phyloP scores from a whole-genome alignment of 164 flowering plant species.

The Tetracentron sinense region DNA sequence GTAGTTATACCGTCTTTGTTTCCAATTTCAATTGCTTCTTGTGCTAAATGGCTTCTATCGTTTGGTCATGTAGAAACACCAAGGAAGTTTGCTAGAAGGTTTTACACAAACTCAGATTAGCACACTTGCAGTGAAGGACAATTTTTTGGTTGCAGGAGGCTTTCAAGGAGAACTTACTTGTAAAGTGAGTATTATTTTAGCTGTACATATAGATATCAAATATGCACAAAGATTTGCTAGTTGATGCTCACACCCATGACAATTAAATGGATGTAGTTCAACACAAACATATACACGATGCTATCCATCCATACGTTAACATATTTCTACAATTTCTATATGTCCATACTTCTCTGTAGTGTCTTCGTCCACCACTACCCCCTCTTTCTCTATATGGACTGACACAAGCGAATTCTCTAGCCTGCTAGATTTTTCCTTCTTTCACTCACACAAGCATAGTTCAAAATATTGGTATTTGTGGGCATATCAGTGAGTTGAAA shows the following conservation, averaged over 20 bases:
- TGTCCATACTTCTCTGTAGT: too few relatives aligned
- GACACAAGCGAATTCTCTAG: too few relatives aligned
- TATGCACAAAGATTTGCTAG: background rate
- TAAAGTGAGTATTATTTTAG: slow-evolving; percentile 39
- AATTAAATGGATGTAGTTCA: too few relatives aligned
- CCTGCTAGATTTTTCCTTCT: too few relatives aligned
- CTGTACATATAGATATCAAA: background rate
- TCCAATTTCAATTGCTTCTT: background rate
- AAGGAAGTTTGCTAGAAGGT: slow-evolving; percentile 63
- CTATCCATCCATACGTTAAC: too few relatives aligned
- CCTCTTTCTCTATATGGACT: too few relatives aligned
- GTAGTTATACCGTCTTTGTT: background rate
- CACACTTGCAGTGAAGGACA: slow-evolving; percentile 65
- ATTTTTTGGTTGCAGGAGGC: slow-evolving; percentile 77
- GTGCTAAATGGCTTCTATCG: background rate
- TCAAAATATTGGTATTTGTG: too few relatives aligned
- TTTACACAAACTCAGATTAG: slow-evolving; percentile 70
- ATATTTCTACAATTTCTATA: too few relatives aligned
- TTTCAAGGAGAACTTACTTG: slow-evolving; percentile 81
- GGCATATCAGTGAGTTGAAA: too few relatives aligned
- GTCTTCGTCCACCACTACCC: too few relatives aligned
- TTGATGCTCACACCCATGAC: background rate
- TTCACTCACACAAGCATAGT: too few relatives aligned
- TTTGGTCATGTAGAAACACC: slow-evolving; percentile 47
- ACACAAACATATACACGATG: too few relatives aligned